Evolutionary conservation across 352 stramenopile species (phyloP), one percentile per base, ranked within the genome.

Genomic region (Aphanomyces stellatus): DNA sequence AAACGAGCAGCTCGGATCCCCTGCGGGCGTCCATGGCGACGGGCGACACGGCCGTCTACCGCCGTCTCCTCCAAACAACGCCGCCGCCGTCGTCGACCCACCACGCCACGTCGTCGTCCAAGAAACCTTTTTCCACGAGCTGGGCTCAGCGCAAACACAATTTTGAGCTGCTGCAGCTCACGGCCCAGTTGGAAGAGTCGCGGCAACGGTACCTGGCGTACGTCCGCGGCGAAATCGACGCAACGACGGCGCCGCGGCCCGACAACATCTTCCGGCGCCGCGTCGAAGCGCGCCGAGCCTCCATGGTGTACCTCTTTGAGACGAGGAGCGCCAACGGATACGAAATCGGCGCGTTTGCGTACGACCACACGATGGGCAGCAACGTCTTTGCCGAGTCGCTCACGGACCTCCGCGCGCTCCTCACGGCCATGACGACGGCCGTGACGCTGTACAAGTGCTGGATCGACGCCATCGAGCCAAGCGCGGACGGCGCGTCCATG

Each of bases 141-240:
- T 67, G 60, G 60, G 60, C 60, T 4, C 60, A 67, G 28, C 60
- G 60, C 60, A 67, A 67, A 25, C 60, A 57, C 60, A 67, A 67
- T 17, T 67, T 67, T 43, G 60, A 67, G 34, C 60, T 67, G 22
- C 37, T 67, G 8, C 60, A 67, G 42, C 24, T 67, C 41, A 67
- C 48, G 11, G 22, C 37, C 17, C 37, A 53, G 3, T 19, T 67
- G 28, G 60, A 67, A 51, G 37, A 51, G 3, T 55, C 37, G 10
- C 60, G 60, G 25, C 48, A 57, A 42, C 28, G 57, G 10, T 67
- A 67, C 49, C 27, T 67, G 41, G 48, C 34, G 19, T 53, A 67
- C 34, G 24, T 67, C 24, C 41, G 42, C 13, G 8, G 15, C 6
- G 19, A 11, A 6, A 22, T 67, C 6, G 41, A 57, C 8, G 42